phyloP scores from a whole-genome alignment of 805 yeast genomes.

The Tetrapisispora arboricola region DNA sequence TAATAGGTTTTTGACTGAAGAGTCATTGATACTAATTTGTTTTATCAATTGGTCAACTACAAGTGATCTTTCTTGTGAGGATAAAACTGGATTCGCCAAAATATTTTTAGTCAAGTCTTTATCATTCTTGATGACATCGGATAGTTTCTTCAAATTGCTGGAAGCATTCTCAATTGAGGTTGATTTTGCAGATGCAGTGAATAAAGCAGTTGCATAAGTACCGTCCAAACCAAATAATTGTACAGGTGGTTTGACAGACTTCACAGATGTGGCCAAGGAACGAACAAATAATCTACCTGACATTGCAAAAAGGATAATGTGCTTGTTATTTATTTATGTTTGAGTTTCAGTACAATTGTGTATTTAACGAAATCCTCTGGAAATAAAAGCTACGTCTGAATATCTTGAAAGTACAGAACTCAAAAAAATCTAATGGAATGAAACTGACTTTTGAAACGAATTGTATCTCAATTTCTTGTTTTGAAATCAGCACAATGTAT shows the following conservation, averaged over 20 bases:
- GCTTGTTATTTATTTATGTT: no score
- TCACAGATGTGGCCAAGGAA: slow-evolving; percentile 56
- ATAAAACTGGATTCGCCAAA: slow-evolving; percentile 75
- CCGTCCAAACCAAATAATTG: slow-evolving; percentile 94
- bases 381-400: no score
- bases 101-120: slow-evolving; percentile 43
- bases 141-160: slow-evolving; percentile 51
- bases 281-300: slow-evolving; percentile 59
- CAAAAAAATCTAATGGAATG: no score
- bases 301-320: no score
- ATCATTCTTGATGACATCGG: slow-evolving; percentile 47
- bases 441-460: no score
- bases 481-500: no score
- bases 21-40: slow-evolving; percentile 32
- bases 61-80: slow-evolving; percentile 59
- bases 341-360: background rate
- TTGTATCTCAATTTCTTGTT: no score
- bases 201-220: slow-evolving; percentile 91
- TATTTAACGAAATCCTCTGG: background rate
- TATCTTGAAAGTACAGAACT: no score
- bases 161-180: slow-evolving; percentile 64
- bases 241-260: slow-evolving; percentile 59
- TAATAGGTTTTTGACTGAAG: slow-evolving; percentile 69
- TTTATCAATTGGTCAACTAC: slow-evolving; percentile 50
- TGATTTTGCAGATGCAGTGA: slow-evolving; percentile 80